phyloP scores from a whole-genome alignment of 768 basidiomycete species.

The Phlebiopsis gigantea region DNA sequence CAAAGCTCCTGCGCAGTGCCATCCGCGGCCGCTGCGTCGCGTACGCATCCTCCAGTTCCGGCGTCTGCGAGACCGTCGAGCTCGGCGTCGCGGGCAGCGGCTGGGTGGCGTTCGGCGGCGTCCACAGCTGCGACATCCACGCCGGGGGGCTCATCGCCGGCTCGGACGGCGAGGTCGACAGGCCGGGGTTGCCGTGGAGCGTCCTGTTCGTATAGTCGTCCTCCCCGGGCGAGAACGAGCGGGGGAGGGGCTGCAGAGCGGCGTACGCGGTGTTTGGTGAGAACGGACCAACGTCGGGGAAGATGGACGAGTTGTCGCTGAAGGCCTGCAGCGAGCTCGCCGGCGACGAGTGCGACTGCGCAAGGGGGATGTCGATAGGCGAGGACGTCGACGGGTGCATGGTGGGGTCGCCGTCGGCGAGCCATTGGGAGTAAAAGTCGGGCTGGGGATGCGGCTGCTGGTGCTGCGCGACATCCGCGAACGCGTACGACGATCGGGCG shows the following conservation, averaged over 20 bases:
- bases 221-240: slow-evolving; percentile 49
- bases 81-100: slow-evolving; percentile 36
- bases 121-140: slow-evolving; percentile 69
- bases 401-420: slow-evolving; percentile 51
- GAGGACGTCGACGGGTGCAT: slow-evolving; percentile 39
- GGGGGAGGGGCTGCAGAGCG: slow-evolving; percentile 51
- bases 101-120: slow-evolving; percentile 38
- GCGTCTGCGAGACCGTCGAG: slow-evolving; percentile 13
- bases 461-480: slow-evolving; percentile 27
- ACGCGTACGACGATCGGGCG: slow-evolving; percentile 30
- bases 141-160: slow-evolving; percentile 52
- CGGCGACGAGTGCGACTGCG: slow-evolving; percentile 26
- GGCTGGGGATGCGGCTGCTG: slow-evolving; percentile 28
- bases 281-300: slow-evolving; percentile 46
- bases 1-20: slow-evolving; percentile 34
- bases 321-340: slow-evolving; percentile 38
- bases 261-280: slow-evolving; percentile 56
- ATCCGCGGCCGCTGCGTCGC: slow-evolving; percentile 35
- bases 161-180: slow-evolving; percentile 58
- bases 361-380: slow-evolving; percentile 53
- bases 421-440: slow-evolving; percentile 44
- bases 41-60: slow-evolving; percentile 32
- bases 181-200: slow-evolving; percentile 14
- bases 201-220: slow-evolving; percentile 21
- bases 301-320: slow-evolving; percentile 35